phyloP scores from a whole-genome alignment of 768 basidiomycete genomes.

The Leccinum rimulosum region DNA sequence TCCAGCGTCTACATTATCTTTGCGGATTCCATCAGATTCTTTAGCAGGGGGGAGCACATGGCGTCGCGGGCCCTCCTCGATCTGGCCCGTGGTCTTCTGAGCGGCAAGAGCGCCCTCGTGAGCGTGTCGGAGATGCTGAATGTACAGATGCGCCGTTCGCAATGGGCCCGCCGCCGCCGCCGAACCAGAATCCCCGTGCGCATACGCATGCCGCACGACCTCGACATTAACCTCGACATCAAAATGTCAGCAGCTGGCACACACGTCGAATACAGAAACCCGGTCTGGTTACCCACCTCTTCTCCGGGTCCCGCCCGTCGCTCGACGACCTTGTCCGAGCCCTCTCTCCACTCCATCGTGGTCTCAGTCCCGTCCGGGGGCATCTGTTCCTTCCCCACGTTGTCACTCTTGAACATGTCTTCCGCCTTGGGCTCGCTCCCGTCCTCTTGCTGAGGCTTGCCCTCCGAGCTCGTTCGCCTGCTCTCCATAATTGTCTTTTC shows the following conservation, averaged over 20 bases:
- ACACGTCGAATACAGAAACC: background rate
- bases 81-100: conserved; percentile 26
- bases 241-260: conserved; percentile 14
- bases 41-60: conserved; percentile 14
- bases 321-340: conserved; percentile 65
- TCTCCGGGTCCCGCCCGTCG: conserved; percentile 53
- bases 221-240: conserved; percentile 57
- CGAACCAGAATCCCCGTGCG: conserved; percentile 2
- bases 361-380: conserved; percentile 45
- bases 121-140: conserved; percentile 17
- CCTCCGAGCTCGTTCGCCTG: conserved; percentile 17
- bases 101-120: conserved; percentile 3
- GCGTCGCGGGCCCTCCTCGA: conserved; percentile 16
- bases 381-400: conserved; percentile 32
- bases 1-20: background rate
- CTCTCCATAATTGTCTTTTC: conserved; percentile 30
- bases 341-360: conserved; percentile 66
- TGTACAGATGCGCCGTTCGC: conserved; percentile 8
- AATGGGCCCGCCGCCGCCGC: background rate
- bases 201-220: conserved; percentile 47
- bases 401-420: conserved; percentile 12
- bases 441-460: conserved; percentile 7
- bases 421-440: conserved; percentile 9
- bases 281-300: conserved; percentile 50
- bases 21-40: conserved; percentile 10